A percentile compares a stretch with the other conserved stretches of the same genome.
These are phyloP conservation scores for Penicillium sp. DNA, from an alignment of 2,329 filamentous ascomycete genomes.

Conservation along the genomic window DNA sequence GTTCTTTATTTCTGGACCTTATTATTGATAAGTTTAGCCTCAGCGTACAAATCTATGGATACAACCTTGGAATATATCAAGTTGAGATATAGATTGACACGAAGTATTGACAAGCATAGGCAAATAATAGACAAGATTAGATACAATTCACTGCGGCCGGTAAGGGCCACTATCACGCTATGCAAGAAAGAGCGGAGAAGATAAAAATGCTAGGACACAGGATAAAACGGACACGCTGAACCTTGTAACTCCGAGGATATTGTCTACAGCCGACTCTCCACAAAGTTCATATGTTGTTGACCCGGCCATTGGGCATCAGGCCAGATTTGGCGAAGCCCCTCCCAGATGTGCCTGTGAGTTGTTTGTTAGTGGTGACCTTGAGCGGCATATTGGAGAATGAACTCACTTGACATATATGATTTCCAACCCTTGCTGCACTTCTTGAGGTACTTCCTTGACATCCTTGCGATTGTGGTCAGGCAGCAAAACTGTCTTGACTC, in stretches of 20 bases:
- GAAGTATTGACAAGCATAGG: slow-evolving; percentile 5
- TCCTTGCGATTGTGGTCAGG: slow-evolving; percentile 91
- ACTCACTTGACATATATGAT: slow-evolving; percentile 87
- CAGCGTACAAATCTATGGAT: no score
- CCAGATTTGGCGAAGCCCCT: slow-evolving; percentile 89
- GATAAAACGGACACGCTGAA: not conserved
- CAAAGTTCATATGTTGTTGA: slow-evolving; percentile 66
- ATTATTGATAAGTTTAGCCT: no score
- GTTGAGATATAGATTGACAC: slow-evolving; percentile 8
- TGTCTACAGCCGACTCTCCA: slow-evolving; percentile 78
- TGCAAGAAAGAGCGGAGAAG: slow-evolving; percentile 14
- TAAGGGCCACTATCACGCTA: slow-evolving; percentile 18
- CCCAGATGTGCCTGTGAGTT: slow-evolving; percentile 77
- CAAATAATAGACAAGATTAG: slow-evolving; percentile 11
- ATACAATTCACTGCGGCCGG: slow-evolving; percentile 6
- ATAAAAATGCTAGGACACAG: slow-evolving; percentile 2
- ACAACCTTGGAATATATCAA: not conserved
- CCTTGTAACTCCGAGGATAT: not conserved
- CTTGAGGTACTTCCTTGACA: slow-evolving; percentile 82
- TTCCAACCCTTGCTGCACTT: slow-evolving; percentile 82
- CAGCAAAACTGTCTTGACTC: slow-evolving; percentile 89
- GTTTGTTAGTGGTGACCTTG: slow-evolving; percentile 16
- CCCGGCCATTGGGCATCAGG: slow-evolving; percentile 84
- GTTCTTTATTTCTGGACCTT: no score
- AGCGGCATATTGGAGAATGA: not conserved